Base-by-base conservation (phyloP, 2,329 filamentous ascomycete genomes). In the Arachnomyces sp. region DNA sequence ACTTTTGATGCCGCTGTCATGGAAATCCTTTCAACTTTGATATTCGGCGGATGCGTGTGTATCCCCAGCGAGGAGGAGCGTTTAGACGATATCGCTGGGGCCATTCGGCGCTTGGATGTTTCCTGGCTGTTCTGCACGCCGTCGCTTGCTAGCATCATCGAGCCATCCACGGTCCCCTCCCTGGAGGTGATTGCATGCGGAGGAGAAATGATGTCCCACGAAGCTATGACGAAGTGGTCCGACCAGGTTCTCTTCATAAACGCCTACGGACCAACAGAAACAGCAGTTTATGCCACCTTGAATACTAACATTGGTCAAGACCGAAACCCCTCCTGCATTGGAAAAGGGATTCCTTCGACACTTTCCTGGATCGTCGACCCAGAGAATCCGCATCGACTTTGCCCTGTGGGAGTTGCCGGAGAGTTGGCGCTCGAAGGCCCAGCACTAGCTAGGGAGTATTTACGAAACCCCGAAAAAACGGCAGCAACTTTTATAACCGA, bases 1-100 rank as follows among this genome's bases (percentile, higher is more conserved):
- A 92, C 86, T 0, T 94, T 94, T 55, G 87, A 94, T 60, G 86
- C 93, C 3, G 90, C 84, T 0, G 79, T 93, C 3, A 92, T 93
- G 59, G 87, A 94, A 57, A 87, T 89, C 5, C 92, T 93, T 9
- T 36, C 31, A 2, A 36, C 44, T 4, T 34, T 51, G 12, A 34
- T 33, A 12, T 52, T 62, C 14, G 71, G 71, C 36, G 71, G 68
- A 14, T 67, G 64, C 16, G 57, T 73, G 6, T 73, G 70, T 47
- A 63, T 73, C 8, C 69, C 69, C 1, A 66, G 62, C 45, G 55
- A 68, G 49, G 52, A 66, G 33, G 65, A 69, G 13, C 63, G 69
- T 2, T 56, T 71, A 44, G 69, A 71, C 40, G 67, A 73, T 44
- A 59, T 73, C 15, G 60, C 65, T 11, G 66, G 65, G 8, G 68